Evolutionary conservation across 2,329 filamentous ascomycete genomes (phyloP), one percentile per base, ranked within the genome.

Genomic region (Ophiostoma ips): DNA sequence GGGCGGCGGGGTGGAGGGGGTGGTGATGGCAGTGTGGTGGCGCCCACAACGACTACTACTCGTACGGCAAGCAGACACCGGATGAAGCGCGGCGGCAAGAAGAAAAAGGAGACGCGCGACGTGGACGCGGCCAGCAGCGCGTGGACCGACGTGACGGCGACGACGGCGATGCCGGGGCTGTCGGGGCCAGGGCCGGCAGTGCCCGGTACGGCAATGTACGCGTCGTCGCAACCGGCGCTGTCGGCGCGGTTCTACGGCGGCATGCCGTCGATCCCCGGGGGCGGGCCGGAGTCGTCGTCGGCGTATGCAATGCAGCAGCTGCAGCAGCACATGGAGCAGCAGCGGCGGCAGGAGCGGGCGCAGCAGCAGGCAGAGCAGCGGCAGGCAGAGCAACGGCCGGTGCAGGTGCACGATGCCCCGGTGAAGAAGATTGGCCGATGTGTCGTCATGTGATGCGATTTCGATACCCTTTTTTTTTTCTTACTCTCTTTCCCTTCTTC

Each of bases 121-220:
- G 28, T 46, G 12, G 56, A 58, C 37, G 52, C 37, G 5, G 54
- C 54, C 18, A 55, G 54, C 53, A 57, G 51, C 19, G 57, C 52
- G 12, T 78, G 75, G 75, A 78, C 74, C 1, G 73, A 79, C 55
- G 64, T 74, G 12, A 65, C 68, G 0, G 62, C 60, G 21, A 49
- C 51, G 13, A 49, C 51, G 36, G 45, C 24, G 0, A 44, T 50
- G 44, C 36, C 16, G 12, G 21, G 24, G 24, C 24, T 8, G 24
- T 8, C 24, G 24, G 24, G 24, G 8, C 24, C 24, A 28, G 24
- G 24, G 8, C 24, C 5, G 24, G 15, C 37, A 18, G 38, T 44
- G 28, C n/a, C 35, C 16, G 37, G 11, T 16, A 43, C 40, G 24
- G 24, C 24, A 28, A 5, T 5, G 5, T 43, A 43, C 10, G 8